These are phyloP conservation scores for Aureobasidium subglaciale DNA, from an alignment of 2,329 filamentous ascomycete species.

Conservation along the genomic window DNA sequence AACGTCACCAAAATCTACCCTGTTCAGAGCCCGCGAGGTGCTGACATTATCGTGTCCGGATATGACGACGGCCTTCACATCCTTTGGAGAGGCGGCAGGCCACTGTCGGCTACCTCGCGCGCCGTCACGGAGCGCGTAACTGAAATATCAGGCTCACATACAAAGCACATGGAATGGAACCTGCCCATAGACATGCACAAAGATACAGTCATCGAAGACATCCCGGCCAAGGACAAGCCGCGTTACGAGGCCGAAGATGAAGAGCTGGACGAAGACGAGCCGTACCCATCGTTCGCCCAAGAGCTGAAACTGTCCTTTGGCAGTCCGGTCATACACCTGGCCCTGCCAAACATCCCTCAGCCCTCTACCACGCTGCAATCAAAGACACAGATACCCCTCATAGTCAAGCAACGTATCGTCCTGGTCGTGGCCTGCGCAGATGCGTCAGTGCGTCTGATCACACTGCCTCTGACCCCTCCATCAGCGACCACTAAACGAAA, in stretches of 20 bases:
- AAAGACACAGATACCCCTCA: neutral
- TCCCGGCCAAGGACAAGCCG: slow-evolving; percentile 1
- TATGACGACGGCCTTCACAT: slow-evolving; percentile 52
- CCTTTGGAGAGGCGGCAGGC: slow-evolving; percentile 53
- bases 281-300: slow-evolving; percentile 48
- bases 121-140: slow-evolving; percentile 4
- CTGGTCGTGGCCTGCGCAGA: slow-evolving; percentile 51
- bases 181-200: neutral
- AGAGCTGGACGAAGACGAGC: slow-evolving; percentile 50
- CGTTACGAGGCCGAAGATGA: slow-evolving; percentile 44
- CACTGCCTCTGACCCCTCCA: slow-evolving; percentile 48
- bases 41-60: slow-evolving; percentile 54
- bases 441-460: slow-evolving; percentile 48
- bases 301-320: slow-evolving; percentile 49
- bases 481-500: slow-evolving; percentile 34
- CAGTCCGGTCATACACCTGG: slow-evolving; percentile 46
- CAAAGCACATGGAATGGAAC: slow-evolving; percentile 8
- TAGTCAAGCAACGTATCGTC: slow-evolving; percentile 44
- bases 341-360: slow-evolving; percentile 38
- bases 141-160: neutral
- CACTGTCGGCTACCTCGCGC: slow-evolving; percentile 16
- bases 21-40: slow-evolving; percentile 52
- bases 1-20: slow-evolving; percentile 53
- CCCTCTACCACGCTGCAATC: neutral
- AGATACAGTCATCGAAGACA: neutral